Percentiles rank a stretch among this genome's conserved stretches.
Conservation (phyloP, 305 asterid species). For the Fraxinus latifolia region DNA sequence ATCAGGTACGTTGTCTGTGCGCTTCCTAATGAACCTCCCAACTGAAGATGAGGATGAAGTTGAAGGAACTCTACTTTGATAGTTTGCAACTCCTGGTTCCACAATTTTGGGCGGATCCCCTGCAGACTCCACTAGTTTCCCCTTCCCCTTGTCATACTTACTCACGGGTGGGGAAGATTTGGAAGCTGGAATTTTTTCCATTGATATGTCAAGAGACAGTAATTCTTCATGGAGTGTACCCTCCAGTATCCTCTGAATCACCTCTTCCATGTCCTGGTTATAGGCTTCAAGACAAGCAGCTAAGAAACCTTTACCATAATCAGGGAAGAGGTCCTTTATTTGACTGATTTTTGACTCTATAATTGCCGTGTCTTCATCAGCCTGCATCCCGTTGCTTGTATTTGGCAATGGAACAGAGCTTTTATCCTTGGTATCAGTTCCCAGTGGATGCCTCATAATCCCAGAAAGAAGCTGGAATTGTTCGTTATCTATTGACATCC, state of each 20-base stretch:
- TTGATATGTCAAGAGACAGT: slow-evolving; percentile 53
- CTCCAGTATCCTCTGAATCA: slow-evolving; percentile 90
- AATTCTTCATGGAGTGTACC: slow-evolving; percentile 83
- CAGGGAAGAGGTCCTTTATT: slow-evolving; percentile 87
- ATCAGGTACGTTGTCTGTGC: slow-evolving; percentile 36
- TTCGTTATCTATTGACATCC: slow-evolving; percentile 74
- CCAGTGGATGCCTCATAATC: slow-evolving; percentile 46
- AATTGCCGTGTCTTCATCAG: slow-evolving; percentile 76
- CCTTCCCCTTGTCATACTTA: slow-evolving; percentile 67
- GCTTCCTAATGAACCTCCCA: slow-evolving; percentile 83
- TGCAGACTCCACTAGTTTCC: slow-evolving; percentile 48
- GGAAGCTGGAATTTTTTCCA: slow-evolving; percentile 49
- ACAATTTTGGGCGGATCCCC: slow-evolving; percentile 27
- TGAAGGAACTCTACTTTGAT: slow-evolving; percentile 41
- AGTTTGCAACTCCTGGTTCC: slow-evolving; percentile 20
- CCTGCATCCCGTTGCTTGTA: slow-evolving; percentile 28
- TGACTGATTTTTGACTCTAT: slow-evolving; percentile 87
- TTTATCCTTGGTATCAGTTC: slow-evolving; percentile 27
- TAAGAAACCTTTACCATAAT: slow-evolving; percentile 80
- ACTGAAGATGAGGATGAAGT: slow-evolving; percentile 48
- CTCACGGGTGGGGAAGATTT: slow-evolving; percentile 35
- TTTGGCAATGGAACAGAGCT: slow-evolving; percentile 25
- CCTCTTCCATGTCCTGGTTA: slow-evolving; percentile 87
- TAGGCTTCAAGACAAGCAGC: slow-evolving; percentile 89
- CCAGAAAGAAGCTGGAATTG: slow-evolving; percentile 59